phyloP scores from a whole-genome alignment of 163 green algal species.

The Prototheca wickerhamii region DNA sequence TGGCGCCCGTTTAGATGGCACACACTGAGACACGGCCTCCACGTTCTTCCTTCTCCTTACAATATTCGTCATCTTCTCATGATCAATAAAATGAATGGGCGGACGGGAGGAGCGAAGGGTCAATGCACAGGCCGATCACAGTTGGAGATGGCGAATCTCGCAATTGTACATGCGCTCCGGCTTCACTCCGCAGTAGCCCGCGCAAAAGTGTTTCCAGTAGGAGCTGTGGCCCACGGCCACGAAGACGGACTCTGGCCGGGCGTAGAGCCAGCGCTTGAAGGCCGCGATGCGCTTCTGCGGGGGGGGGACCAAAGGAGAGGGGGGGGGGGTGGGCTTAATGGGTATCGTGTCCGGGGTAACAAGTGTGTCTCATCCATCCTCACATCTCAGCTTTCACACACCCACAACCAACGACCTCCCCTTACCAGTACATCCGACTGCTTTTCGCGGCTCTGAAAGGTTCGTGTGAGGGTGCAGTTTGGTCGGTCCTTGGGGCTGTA shows the following conservation, averaged over 20 bases:
- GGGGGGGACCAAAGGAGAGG: neutral
- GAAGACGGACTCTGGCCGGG: slow-evolving; percentile 45
- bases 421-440: slow-evolving; percentile 30
- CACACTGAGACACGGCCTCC: no score
- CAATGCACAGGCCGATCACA: no score
- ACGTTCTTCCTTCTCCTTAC: no score
- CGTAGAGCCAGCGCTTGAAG: slow-evolving; percentile 50
- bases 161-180: slow-evolving; percentile 18
- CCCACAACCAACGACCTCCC: neutral
- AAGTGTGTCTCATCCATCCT: no score
- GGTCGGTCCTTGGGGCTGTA: slow-evolving; percentile 20
- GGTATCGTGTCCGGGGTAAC: no score
- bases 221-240: slow-evolving; percentile 59
- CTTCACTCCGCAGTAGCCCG: slow-evolving; percentile 6
- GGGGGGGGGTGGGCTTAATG: neutral
- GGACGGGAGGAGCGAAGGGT: no score
- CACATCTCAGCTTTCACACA: no score
- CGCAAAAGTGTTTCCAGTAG: slow-evolving; percentile 40
- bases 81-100: no score
- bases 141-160: slow-evolving; percentile 7
- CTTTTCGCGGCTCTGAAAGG: slow-evolving; percentile 32
- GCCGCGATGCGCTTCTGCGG: slow-evolving; percentile 36
- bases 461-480: slow-evolving; percentile 32
- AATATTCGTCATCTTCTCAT: no score
- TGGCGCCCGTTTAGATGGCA: no score